Evolutionary conservation across 257 asterid species (phyloP).

Genomic region (Capsicum baccatum): DNA sequence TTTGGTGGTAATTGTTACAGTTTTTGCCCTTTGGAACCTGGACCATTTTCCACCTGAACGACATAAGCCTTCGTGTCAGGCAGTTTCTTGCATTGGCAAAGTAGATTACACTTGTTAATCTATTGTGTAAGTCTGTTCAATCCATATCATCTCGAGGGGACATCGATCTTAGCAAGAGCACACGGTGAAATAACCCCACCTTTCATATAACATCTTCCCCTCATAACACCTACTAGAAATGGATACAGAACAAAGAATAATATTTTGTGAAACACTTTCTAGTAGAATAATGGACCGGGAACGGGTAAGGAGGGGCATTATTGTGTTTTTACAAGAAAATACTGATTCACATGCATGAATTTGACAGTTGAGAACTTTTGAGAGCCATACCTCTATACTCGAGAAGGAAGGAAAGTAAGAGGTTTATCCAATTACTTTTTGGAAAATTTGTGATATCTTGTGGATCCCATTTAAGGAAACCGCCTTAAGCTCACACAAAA

Average conservation of each 20-base stretch:
- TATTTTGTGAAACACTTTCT: slow-evolving; percentile 35
- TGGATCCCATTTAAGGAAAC: slow-evolving; percentile 47
- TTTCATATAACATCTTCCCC: slow-evolving; percentile 52
- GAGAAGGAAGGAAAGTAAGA: slow-evolving; percentile 27
- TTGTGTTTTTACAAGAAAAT: slow-evolving; percentile 28
- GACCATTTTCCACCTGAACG: slow-evolving; percentile 26
- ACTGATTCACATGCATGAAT: slow-evolving; percentile 36
- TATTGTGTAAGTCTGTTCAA: background rate
- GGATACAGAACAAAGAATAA: slow-evolving; percentile 63
- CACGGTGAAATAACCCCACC: slow-evolving; percentile 35
- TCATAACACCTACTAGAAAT: slow-evolving; percentile 54
- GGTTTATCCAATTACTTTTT: slow-evolving; percentile 37
- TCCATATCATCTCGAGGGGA: background rate
- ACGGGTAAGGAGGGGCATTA: slow-evolving; percentile 45
- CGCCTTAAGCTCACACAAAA: slow-evolving; percentile 5
- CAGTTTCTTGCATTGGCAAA: background rate
- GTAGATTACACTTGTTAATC: background rate
- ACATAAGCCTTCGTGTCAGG: background rate
- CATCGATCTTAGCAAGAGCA: background rate
- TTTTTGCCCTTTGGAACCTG: slow-evolving; percentile 11
- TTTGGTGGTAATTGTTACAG: slow-evolving; percentile 14
- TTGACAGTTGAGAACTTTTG: slow-evolving; percentile 33
- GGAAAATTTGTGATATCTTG: slow-evolving; percentile 40
- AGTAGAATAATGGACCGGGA: slow-evolving; percentile 54
- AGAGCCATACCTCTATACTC: slow-evolving; percentile 37